Evolutionary conservation across 306 rosid species (phyloP), one percentile per base, ranked within the genome.

Genomic region (Medicago truncatula): DNA sequence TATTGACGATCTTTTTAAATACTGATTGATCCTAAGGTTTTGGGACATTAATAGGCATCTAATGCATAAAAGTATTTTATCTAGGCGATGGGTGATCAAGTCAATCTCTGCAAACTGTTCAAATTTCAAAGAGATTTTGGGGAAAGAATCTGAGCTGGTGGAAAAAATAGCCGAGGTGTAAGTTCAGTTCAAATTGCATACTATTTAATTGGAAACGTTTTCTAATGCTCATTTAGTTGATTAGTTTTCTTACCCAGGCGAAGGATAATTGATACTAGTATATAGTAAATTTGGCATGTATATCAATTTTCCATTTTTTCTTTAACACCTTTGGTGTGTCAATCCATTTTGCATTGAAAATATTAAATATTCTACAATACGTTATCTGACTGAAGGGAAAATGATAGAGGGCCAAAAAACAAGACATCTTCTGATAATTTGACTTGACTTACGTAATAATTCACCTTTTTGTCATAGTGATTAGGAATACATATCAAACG

Each of bases 71-170:
- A 77, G 63, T 20, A 58, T 79, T 83, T 74, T 84, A 84, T 80
- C 67, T 80, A 95, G 97, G 93, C 86, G 90, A 50, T 95, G 98
- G 98, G 93, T 86, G 85, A 89, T 92, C 88, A 90, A 92, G 88
- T 87, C 87, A 76, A 83, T 95, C 59, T 76, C 86, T 74, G 86
- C 89, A 81, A 89, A 78, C 74, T 85, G 86, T 81, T 77, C 92
- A 78, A 80, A 81, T 77, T 64, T 87, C 67, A 84, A 83, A 65
- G 93, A 92, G 72, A 89, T 90, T 83, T 67, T 92, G 86, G 74
- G 72, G 80, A 92, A 89, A 81, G 98, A 95, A 85, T 95, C 97
- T 85, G 92, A 92, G 85, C 89, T 95, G 84, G 98, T 89, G 88
- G 96, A 92, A 85, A 95, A 87, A 87, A 86, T 86, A 84, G 97